Evolutionary conservation across 306 rosid genomes (phyloP), one percentile per base, ranked within the genome.

Genomic region (Geum urbanum): DNA sequence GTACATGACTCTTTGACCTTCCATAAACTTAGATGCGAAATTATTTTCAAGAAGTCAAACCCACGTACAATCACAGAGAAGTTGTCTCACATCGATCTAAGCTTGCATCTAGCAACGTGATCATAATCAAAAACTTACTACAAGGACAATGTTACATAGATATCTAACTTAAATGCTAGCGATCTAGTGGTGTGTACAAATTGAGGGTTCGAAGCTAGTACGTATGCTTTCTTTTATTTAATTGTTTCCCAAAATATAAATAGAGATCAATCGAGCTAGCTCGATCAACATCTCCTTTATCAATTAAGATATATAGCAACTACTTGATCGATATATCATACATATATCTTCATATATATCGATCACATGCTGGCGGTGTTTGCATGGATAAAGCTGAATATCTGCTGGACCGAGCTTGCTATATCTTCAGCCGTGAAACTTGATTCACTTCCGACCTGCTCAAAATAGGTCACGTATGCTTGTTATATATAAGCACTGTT

Each of bases 361-460:
- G 40, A 66, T 48, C 82, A 87, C 73, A 86, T 69, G 83, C 55
- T 73, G 32, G 52, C 60, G 39, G 83, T 82, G 88, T 88, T 92
- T 71, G 96, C 88, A 77, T 92, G 94, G 49, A 92, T 90, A 60
- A 92, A 92, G 76, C 86, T 74, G 63, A 92, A 89, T 75, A 92
- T 92, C 76, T 92, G 97, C 72, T 92, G 98, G 74, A 92, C 90
- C 22, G 97, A 92, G 60, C 75, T 82, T 22, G 98, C 96, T 56
- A 92, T 92, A 67, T 92, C 98, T 78, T 92, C 96, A 1, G 97
- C 97, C 0, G 82, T 85, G 72, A 90, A 92, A 79, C 94, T 92
- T 66, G 98, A 82, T 72, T 92, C 97, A 66, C 86, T 76, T 22
- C 81, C 92, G 67, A 92, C 86, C 98, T 92, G 81, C 63, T 41